phyloP scores from a whole-genome alignment of 2,329 filamentous ascomycete species.

The Aspergillus sojae region DNA sequence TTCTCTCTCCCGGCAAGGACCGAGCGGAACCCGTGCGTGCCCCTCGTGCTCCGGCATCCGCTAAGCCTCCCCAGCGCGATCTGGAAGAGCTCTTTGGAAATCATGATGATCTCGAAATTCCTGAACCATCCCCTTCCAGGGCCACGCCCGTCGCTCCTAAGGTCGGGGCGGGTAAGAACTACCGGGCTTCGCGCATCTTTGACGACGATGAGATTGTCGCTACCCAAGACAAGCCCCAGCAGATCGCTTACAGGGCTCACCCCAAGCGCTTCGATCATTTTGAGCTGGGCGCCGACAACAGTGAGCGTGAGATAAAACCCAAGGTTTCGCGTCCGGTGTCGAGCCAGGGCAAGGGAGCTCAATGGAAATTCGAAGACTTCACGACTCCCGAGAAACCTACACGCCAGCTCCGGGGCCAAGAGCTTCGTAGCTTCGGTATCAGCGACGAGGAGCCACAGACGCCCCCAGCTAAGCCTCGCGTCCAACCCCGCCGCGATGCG shows the following conservation, averaged over 20 bases:
- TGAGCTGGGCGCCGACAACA: slow-evolving; percentile 37
- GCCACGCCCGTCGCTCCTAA: slow-evolving; percentile 48
- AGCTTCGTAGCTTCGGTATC: slow-evolving; percentile 76
- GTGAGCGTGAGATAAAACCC: slow-evolving; percentile 30
- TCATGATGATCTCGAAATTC: slow-evolving; percentile 40
- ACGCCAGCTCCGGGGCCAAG: slow-evolving; percentile 65
- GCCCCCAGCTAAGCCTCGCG: slow-evolving; percentile 55
- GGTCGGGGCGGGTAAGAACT: slow-evolving; percentile 62
- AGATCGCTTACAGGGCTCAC: slow-evolving; percentile 62
- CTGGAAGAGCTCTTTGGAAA: slow-evolving; percentile 69
- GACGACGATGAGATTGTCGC: slow-evolving; percentile 57
- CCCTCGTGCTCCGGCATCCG: slow-evolving; percentile 63
- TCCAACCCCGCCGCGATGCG: slow-evolving; percentile 75
- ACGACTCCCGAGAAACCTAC: slow-evolving; percentile 76
- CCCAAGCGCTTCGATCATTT: slow-evolving; percentile 77
- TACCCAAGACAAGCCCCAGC: slow-evolving; percentile 44
- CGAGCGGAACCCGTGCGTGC: slow-evolving; percentile 56
- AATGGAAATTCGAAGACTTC: slow-evolving; percentile 91
- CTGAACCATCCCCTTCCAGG: slow-evolving; percentile 30
- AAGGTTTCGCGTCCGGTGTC: slow-evolving; percentile 31
- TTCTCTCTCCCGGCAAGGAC: slow-evolving; percentile 62
- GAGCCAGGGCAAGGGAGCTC: slow-evolving; percentile 60
- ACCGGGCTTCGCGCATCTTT: slow-evolving; percentile 65
- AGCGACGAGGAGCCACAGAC: slow-evolving; percentile 64
- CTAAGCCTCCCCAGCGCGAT: slow-evolving; percentile 70